Conservation (phyloP, 495 filamentous ascomycete genomes). For the Aspergillus saccharolyticus region DNA sequence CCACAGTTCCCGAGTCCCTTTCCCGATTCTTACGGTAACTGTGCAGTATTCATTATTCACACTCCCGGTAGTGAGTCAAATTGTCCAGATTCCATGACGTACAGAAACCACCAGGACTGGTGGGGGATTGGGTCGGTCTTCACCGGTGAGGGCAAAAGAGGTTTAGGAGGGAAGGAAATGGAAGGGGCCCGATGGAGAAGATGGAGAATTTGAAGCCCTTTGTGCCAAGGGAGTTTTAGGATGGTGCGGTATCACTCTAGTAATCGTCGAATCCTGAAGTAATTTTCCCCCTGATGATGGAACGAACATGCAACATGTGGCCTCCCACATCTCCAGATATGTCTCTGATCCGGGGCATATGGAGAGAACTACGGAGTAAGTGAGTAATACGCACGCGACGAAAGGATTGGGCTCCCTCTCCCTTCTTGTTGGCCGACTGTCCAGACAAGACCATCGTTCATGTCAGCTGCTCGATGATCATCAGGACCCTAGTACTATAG, state of each 20-base stretch:
- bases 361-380: background rate
- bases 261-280: background rate
- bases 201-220: too few species aligned
- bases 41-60: background rate
- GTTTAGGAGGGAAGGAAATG: conserved; percentile 20
- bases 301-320: background rate
- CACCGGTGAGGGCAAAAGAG: conserved; percentile 23
- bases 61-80: conserved; percentile 8
- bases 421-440: too few species aligned
- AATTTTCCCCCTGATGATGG: background rate
- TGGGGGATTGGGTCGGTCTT: conserved; percentile 9
- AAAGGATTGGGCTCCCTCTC: background rate
- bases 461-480: background rate
- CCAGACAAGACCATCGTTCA: background rate
- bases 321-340: background rate
- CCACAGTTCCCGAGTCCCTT: background rate
- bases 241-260: background rate
- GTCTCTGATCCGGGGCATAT: background rate
- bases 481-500: background rate
- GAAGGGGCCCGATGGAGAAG: conserved; percentile 8
- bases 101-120: conserved; percentile 16
- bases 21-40: background rate
- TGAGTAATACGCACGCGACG: background rate
- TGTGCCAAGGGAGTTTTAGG: background rate
- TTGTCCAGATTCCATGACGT: conserved; percentile 17